Base-by-base conservation (phyloP, 1,284 basidiomycete genomes). In the Farysia itapuensis region DNA sequence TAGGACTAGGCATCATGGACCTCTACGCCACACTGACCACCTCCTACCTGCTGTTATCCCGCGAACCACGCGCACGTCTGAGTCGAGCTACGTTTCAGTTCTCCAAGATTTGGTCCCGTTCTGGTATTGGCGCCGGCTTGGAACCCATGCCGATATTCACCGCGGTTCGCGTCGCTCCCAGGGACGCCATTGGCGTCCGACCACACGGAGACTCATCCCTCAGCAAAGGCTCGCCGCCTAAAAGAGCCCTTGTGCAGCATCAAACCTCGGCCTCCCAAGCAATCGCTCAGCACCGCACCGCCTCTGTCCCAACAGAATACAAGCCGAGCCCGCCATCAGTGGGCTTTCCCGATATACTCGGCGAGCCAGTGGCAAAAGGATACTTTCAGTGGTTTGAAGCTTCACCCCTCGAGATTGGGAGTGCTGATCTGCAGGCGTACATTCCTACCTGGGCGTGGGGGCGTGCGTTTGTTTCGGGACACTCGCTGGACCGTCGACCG, bases 371-470 rank as follows among this genome's bases (percentile, higher is more conserved):
- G 2, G 39, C 40, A 11, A 47, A 40, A 16, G 47, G 49, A n/a
- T 53, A 52, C 31, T 74, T 66, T 42, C 75, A 77, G 32, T 77
- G 77, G 77, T 77, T 72, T 37, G 77, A 77, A 43, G 60, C 71
- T 20, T 64, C 67, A 4, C 77, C 77, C 0, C 57, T 77, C 25
- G 77, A 77, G 46, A 56, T 77, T 4, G 77, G 77, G 3, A 67
- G 61, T 20, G 64, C 70, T 35, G 74, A 75, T 34, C 64, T 70
- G 11, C 63, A 75, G 28, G 75, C 70, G 8, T 77, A 72, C 63
- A 69, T 77, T 7, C 77, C 77, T 13, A 75, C 74, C 2, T 77
- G 75, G 75, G 54, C 61, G 0, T 77, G 72, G 47, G 75, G 76
- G 1, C 46, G 76, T 18, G 50, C 64, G 0, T 77, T 74, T 36